Conservation (phyloP, 2,329 filamentous ascomycete genomes). For the Botryotinia globosa region DNA sequence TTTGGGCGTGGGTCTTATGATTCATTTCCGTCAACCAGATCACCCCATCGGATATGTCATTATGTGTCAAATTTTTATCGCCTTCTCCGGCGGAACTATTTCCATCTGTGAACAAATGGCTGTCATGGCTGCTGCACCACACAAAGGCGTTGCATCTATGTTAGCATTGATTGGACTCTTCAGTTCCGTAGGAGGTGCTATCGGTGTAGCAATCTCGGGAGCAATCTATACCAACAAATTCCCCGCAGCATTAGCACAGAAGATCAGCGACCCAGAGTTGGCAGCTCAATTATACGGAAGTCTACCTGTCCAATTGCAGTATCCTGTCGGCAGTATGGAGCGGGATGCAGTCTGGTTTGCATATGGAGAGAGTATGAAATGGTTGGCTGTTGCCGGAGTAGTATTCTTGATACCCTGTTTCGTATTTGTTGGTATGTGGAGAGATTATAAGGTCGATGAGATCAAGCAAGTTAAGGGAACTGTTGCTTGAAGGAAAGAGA, state of each 20-base stretch:
- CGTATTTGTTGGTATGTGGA: constrained; percentile 45
- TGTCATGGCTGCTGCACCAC: constrained; percentile 57
- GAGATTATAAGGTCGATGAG: constrained; percentile 48
- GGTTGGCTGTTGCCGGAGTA: constrained; percentile 41
- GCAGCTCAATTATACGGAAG: constrained; percentile 47
- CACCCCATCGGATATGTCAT: constrained; percentile 52
- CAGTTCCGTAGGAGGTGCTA: constrained; percentile 57
- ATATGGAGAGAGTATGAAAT: constrained; percentile 53
- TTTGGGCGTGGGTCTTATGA: constrained; percentile 55
- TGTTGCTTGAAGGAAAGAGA: constrained; percentile 24
- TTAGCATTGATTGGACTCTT: constrained; percentile 61
- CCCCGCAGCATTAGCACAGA: constrained; percentile 37
- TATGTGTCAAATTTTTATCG: constrained; percentile 59
- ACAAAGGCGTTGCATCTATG: constrained; percentile 59
- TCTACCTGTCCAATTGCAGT: constrained; percentile 52
- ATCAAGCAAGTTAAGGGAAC: constrained; percentile 33
- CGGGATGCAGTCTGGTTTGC: constrained; percentile 58
- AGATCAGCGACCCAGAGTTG: constrained; percentile 41
- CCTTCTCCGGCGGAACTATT: constrained; percentile 55
- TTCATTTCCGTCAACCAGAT: constrained; percentile 53
- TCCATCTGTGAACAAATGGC: constrained; percentile 59
- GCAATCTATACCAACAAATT: constrained; percentile 66
- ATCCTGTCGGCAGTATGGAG: constrained; percentile 48
- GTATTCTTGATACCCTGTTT: constrained; percentile 45
- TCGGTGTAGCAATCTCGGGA: constrained; percentile 59